Evolutionary conservation across 2,329 filamentous ascomycete species (phyloP).

Genomic region (Pseudogymnoascus sp.): DNA sequence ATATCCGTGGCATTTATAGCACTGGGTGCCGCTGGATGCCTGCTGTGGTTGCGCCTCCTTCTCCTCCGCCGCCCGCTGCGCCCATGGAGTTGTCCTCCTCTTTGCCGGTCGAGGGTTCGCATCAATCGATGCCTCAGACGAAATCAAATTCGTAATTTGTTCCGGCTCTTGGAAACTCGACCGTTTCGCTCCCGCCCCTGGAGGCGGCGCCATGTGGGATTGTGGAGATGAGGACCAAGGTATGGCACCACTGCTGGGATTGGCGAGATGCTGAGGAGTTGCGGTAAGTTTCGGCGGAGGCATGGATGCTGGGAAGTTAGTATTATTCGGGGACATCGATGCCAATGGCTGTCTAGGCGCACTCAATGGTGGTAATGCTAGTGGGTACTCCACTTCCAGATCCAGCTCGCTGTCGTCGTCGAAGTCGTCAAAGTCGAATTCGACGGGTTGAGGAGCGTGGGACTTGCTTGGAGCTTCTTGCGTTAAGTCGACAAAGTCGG

Average conservation of each 20-base stretch:
- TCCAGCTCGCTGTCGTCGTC: conserved; percentile 76
- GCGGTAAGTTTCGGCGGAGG: not conserved
- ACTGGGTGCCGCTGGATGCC: not conserved
- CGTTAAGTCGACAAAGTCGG: not conserved
- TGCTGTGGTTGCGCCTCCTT: conserved; percentile 1
- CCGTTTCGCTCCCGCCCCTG: conserved; percentile 15
- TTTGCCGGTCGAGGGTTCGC: conserved; percentile 30
- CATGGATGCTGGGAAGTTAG: conserved; percentile 13
- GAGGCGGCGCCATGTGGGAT: conserved; percentile 33
- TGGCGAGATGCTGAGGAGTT: not conserved
- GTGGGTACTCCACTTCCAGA: conserved; percentile 56
- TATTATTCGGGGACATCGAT: not conserved
- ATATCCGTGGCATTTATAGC: not conserved
- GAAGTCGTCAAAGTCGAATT: conserved; percentile 75
- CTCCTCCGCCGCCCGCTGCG: conserved; percentile 27
- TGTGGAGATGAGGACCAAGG: conserved; percentile 40
- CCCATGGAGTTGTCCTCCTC: conserved; percentile 29
- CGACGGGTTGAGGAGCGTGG: conserved; percentile 29
- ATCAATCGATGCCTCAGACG: conserved; percentile 11
- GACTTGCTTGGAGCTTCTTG: conserved; percentile 9
- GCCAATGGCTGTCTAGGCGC: not conserved
- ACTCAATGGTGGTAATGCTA: conserved; percentile 19
- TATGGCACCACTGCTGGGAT: conserved; percentile 24
- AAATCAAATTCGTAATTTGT: conserved; percentile 10
- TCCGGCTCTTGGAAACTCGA: conserved; percentile 12